Conservation (phyloP, 805 yeast species). For the Saccharomyces kudriavzevii region DNA sequence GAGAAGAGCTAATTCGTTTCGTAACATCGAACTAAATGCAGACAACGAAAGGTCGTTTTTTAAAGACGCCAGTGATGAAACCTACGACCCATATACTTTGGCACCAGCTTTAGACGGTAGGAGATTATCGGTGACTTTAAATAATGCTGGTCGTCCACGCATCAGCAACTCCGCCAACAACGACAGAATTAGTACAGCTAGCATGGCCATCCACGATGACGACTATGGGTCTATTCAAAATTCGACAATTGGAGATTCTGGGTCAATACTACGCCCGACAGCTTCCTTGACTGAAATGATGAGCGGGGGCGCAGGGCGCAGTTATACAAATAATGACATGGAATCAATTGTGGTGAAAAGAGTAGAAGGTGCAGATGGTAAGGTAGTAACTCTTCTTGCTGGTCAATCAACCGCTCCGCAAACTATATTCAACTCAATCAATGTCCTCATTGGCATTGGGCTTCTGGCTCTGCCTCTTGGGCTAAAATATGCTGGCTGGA, state of each 20-base stretch:
- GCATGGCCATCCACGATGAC: conserved; percentile 29
- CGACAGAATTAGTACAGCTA: conserved; percentile 10
- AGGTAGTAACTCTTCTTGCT: conserved; percentile 58
- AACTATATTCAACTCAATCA: conserved; percentile 69
- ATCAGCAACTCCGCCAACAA: conserved; percentile 17
- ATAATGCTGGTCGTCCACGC: conserved; percentile 14
- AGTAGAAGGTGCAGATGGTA: conserved; percentile 65
- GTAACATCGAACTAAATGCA: conserved; percentile 40
- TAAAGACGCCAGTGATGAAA: conserved; percentile 49
- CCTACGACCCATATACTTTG: conserved; percentile 59
- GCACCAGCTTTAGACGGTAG: conserved; percentile 61
- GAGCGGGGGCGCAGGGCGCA: conserved; percentile 33
- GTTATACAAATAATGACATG: conserved; percentile 27
- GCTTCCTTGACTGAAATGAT: conserved; percentile 40
- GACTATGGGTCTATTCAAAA: conserved; percentile 34
- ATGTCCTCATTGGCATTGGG: conserved; percentile 70
- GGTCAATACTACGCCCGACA: conserved; percentile 30
- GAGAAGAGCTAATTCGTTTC: conserved; percentile 70
- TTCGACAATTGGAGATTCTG: conserved; percentile 25
- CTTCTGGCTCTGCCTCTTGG: conserved; percentile 67
- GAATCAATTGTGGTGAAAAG: conserved; percentile 49
- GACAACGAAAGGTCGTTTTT: conserved; percentile 52
- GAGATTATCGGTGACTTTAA: conserved; percentile 49
- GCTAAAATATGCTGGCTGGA: conserved; percentile 60
- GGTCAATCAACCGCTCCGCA: conserved; percentile 80